Evolutionary conservation across 768 basidiomycete species (phyloP).

Genomic region (Calvatia gigantea): DNA sequence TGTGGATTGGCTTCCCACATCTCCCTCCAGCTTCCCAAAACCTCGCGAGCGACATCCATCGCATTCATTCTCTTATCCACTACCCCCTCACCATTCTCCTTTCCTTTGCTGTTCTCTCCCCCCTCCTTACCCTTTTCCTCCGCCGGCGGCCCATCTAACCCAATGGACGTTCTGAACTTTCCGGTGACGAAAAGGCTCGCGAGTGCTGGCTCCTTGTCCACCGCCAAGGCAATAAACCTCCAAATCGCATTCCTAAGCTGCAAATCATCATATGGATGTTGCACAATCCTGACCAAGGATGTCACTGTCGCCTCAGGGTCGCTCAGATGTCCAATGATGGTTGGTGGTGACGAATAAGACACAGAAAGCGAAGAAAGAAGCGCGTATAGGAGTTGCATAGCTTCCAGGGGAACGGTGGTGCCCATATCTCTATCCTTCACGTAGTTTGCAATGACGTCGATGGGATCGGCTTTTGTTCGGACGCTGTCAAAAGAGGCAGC

Average conservation of each 20-base stretch:
- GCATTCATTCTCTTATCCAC: slow-evolving; percentile 48
- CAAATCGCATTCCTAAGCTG: slow-evolving; percentile 73
- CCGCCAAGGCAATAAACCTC: slow-evolving; percentile 77
- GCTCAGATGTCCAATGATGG: slow-evolving; percentile 74
- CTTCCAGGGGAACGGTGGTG: slow-evolving; percentile 56
- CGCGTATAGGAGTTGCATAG: slow-evolving; percentile 63
- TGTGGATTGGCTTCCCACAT: slow-evolving; percentile 78
- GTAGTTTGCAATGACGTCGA: slow-evolving; percentile 71
- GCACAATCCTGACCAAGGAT: slow-evolving; percentile 65
- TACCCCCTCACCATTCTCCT: slow-evolving; percentile 32
- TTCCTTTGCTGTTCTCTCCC: slow-evolving; percentile 30
- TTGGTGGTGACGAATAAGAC: slow-evolving; percentile 59
- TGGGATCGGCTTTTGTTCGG: slow-evolving; percentile 57
- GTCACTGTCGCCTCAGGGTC: slow-evolving; percentile 71
- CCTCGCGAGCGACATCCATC: slow-evolving; percentile 62
- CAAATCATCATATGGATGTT: slow-evolving; percentile 79
- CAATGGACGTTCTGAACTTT: slow-evolving; percentile 50
- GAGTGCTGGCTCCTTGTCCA: slow-evolving; percentile 85
- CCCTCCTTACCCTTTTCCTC: slow-evolving; percentile 30
- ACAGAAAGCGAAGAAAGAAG: slow-evolving; percentile 64
- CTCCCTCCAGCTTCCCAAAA: slow-evolving; percentile 66
- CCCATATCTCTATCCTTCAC: slow-evolving; percentile 66
- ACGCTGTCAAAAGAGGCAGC: slow-evolving; percentile 39
- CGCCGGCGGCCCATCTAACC: slow-evolving; percentile 37
- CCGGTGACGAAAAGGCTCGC: slow-evolving; percentile 77